Base-by-base conservation (phyloP, 164 flowering plant species). In the Magnolia changhungtana region DNA sequence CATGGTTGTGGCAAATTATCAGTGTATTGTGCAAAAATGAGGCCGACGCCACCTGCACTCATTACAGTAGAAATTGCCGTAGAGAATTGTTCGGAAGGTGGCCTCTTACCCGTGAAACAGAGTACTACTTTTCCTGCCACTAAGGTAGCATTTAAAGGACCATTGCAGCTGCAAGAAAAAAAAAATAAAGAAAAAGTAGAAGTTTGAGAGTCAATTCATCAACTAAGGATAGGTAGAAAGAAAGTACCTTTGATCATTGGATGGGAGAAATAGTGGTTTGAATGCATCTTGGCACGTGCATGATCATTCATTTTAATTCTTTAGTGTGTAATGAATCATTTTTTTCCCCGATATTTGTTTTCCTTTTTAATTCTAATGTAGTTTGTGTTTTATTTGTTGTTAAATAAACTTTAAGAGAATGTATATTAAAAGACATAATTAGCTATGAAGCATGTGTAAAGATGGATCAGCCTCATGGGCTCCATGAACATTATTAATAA, bases 11-110 rank as follows among this genome's bases (percentile, higher is more conserved):
- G 67, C n/a, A 50, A 61, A 45, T 67, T 74, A 67, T 71, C 77
- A 5, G 71, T 71, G 37, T 10, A 50, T 72, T 78, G 72, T 65
- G 83, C 83, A 74, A 52, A 78, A 19, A 81, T 81, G 24, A 81
- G 23, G 55, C 80, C 83, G 1, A 72, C 37, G 31, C 78, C 80
- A 72, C 83, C 80, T 50, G 80, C 83, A 51, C 45, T 24, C 1
- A 2, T 8, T 19, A 76, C 71, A 10, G 50, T 27, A 5, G 16
- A 45, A 16, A 73, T 58, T 20, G 77, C 79, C 6, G 2, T 8
- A 21, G 1, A 18, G 0, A 73, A 64, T 8, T 10, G n/a, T 21
- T 64, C 50, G n/a, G 51, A 27, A 19, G 64, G 68, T 45, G 20
- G 45, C 4, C 59, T 51, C 29, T 20, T 11, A 20, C 45, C 61